Evolutionary conservation across 805 yeast species (phyloP), one percentile per base, ranked within the genome.

Genomic region (Jamesozyma spencerorum): DNA sequence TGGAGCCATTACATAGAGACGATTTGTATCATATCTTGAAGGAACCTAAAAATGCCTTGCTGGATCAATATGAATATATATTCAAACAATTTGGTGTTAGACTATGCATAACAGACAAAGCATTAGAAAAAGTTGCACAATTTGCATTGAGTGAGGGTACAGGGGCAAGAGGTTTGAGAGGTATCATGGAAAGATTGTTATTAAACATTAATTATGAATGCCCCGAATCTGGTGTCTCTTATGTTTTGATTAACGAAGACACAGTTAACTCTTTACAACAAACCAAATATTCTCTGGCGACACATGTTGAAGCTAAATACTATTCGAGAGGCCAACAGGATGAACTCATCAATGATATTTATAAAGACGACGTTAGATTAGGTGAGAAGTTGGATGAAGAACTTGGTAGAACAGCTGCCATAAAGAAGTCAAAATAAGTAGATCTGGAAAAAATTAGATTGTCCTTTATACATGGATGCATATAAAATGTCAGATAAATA

Each of bases 151-250:
- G 60, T 20, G 75, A 71, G 45, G 77, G 77, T 3, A 75, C 80
- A 0, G 82, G 82, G 24, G 82, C 81, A 0, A 64, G 82, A 49
- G 81, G 81, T 0, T 51, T 77, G 22, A 61, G 79, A 47, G 71
- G 75, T 1, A 70, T 75, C 4, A 63, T 77, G 69, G 81, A 75
- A 43, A 65, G 72, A 40, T 43, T 75, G 14, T 51, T 75, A 18
- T 54, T 75, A 14, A 64, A 67, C 34, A 75, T 74, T 4, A 76
- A 75, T 50, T 76, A 69, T 52, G 81, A 75, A 36, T 72, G 78
- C 48, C 81, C 81, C 0, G 77, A 70, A n/a, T 70, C 78, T 18
- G 73, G 75, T 0, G 64, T 72, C 7, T 56, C 69, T 17, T 74
- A 65, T 51, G 79, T 75, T 1, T 53, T 76, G 8, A 60, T 76